These are phyloP conservation scores for Aspergillus incahuasiensis DNA, from an alignment of 495 filamentous ascomycete species.

Conservation along the genomic window DNA sequence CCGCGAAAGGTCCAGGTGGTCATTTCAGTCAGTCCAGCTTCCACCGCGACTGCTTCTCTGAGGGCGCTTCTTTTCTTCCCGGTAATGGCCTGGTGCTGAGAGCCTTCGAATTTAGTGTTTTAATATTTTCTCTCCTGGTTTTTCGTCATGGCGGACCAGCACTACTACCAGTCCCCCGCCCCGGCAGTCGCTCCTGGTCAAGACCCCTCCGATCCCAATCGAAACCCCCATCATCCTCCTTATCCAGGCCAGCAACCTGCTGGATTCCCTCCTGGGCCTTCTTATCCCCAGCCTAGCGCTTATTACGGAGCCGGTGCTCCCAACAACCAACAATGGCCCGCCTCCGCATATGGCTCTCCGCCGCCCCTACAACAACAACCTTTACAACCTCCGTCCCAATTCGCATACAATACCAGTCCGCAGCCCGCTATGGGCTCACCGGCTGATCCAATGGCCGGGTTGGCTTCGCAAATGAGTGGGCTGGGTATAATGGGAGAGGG, in stretches of 20 bases:
- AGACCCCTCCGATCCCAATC: conserved; percentile 61
- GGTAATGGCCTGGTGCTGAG: conserved; percentile 17
- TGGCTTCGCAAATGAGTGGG: conserved; percentile 83
- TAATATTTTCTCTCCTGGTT: conserved; percentile 2
- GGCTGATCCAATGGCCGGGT: conserved; percentile 49
- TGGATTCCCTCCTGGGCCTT: conserved; percentile 39
- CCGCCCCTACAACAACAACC: conserved; percentile 25
- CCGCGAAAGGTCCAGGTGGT: conserved; percentile 35
- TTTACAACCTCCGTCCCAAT: conserved; percentile 20
- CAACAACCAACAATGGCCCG: conserved; percentile 38
- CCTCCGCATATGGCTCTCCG: conserved; percentile 35
- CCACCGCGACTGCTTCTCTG: background rate
- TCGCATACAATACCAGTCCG: conserved; percentile 32
- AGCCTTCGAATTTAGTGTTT: conserved; percentile 4
- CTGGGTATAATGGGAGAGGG: conserved; percentile 67
- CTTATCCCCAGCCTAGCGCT: conserved; percentile 58
- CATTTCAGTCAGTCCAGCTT: conserved; percentile 21
- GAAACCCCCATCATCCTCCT: conserved; percentile 52
- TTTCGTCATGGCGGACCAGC: conserved; percentile 63
- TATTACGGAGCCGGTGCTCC: conserved; percentile 37
- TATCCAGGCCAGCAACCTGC: conserved; percentile 38
- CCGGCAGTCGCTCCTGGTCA: conserved; percentile 49
- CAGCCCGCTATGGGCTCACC: conserved; percentile 28
- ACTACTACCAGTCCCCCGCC: conserved; percentile 71
- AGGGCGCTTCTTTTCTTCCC: background rate